Base-by-base conservation (phyloP, 177 flowering plant species). In the Vitis hybrid region DNA sequence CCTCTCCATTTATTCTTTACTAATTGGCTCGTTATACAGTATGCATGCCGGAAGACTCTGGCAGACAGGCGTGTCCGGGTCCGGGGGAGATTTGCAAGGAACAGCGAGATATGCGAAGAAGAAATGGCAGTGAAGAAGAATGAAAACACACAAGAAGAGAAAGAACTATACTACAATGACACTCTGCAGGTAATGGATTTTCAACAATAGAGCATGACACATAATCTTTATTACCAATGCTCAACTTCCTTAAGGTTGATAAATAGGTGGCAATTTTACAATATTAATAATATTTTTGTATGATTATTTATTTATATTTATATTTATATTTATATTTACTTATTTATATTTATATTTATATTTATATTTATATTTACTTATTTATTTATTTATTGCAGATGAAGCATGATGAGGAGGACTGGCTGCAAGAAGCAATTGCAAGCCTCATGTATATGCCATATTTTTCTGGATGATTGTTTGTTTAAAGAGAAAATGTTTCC, bases 21-120 rank as follows among this genome's bases (percentile, higher is more conserved):
- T 49, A 6, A 16, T 48, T 13, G 16, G 54, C 8, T 16, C 39
- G 15, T 14, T 61, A 1, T 79, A 54, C 84, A 90, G 96, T 92
- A 92, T 73, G 96, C 86, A 1, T 91, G 96, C 70, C 89, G 98
- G 2, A 91, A 92, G 77, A 90, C 93, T 59, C 68, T 92, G 53
- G 94, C 98, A 0, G 98, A 92, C 61, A 76, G 90, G 68, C 69
- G 98, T 45, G 83, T 84, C 20, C 78, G 98, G 65, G 82, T 90
- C 18, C 84, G 93, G 2, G 98, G 98, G 61, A 81, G 98, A 75
- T 92, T 92, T 74, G 98, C 96, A 3, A 90, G 88, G 72, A 89
- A 89, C 78, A 79, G 68, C 56, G 89, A 84, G 51, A 20, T 59
- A 9, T 68, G 65, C n/a, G 80, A 79, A 67, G 82, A 83, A 19